Percentiles rank a stretch among this genome's conserved stretches.
phyloP scores from a whole-genome alignment of 176 grass and related monocot species.

The Oryza glaberrima region DNA sequence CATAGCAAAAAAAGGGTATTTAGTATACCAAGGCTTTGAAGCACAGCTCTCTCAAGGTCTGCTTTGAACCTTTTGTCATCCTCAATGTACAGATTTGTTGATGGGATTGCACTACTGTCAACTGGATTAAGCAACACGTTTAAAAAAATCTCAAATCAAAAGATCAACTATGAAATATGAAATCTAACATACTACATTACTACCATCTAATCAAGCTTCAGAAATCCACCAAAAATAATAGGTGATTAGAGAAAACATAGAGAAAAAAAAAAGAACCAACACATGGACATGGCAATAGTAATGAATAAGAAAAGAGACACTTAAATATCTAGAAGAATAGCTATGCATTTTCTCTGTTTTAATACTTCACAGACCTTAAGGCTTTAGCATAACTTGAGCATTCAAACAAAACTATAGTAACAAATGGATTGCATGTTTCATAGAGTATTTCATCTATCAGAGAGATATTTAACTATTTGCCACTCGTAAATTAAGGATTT shows the following conservation, averaged over 20 bases:
- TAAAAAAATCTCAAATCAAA: slow-evolving; percentile 20
- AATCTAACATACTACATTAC: no score
- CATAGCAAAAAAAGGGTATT: neutral
- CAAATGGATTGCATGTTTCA: neutral
- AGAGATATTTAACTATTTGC: no score
- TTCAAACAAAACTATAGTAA: neutral
- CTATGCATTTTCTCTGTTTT: slow-evolving; percentile 17
- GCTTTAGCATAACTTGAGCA: slow-evolving; percentile 5
- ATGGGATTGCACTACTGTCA: slow-evolving; percentile 45
- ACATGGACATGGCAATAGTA: neutral
- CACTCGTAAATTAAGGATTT: no score
- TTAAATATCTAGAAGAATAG: slow-evolving; percentile 14
- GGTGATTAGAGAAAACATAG: slow-evolving; percentile 13
- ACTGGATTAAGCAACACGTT: slow-evolving; percentile 49
- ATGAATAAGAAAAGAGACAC: slow-evolving; percentile 24
- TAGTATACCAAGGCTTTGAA: slow-evolving; percentile 87
- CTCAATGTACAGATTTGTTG: slow-evolving; percentile 46
- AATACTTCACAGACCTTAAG: slow-evolving; percentile 3
- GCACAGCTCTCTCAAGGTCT: slow-evolving; percentile 81
- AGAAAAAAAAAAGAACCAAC: neutral
- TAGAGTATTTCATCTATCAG: neutral
- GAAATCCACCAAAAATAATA: neutral
- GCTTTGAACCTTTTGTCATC: slow-evolving; percentile 81
- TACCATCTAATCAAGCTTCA: slow-evolving; percentile 13
- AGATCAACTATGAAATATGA: slow-evolving; percentile 4